Base-by-base conservation (phyloP, 768 basidiomycete genomes). In the Cystobasidium ongulense region DNA sequence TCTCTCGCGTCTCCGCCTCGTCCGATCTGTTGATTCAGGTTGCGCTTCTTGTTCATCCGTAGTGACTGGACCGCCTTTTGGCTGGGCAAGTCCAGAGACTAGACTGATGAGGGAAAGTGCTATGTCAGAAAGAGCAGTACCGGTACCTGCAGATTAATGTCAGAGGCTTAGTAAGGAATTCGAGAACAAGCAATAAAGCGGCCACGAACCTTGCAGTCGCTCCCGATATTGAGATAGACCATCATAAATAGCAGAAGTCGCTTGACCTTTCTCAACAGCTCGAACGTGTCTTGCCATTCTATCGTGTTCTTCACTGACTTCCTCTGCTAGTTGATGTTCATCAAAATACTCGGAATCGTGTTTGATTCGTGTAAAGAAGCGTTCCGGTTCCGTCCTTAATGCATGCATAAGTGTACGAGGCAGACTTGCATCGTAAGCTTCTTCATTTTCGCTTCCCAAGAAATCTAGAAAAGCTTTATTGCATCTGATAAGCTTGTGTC, bases 381-480 rank as follows among this genome's bases (percentile, higher is more conserved):
- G 33, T 27, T 53, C 59, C 15, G 61, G 43, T 4, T 75, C n/a
- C 54, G 41, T 23, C 63, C 63, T 23, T 18, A 61, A 17, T 35
- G 54, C 29, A 31, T 29, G 21, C 62, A 61, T 33, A 5, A 71
- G 35, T 33, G 17, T 36, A n/a, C 68, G 25, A 43, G 10, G 23
- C 11, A 50, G 38, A 23, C 46, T 71, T 52, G 39, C 18, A 39
- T 67, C 43, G 46, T 64, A 64, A 4, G 25, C 90, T 78, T 82
- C 79, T 59, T 92, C 90, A 78, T 85, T 87, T 75, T 91, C 90
- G 73, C 88, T 88, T 1, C 87, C 84, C 33, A 94, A 81, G 80
- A 93, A 94, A 74, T 88, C 89, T 0, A 88, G 89, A 18, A 92
- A 81, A 39, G 89, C 87, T 77, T 92, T 90, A 0, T 89, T 87